These are phyloP conservation scores for Trichoderma atrobrunneum DNA, from an alignment of 2,329 filamentous ascomycete species.

Conservation along the genomic window DNA sequence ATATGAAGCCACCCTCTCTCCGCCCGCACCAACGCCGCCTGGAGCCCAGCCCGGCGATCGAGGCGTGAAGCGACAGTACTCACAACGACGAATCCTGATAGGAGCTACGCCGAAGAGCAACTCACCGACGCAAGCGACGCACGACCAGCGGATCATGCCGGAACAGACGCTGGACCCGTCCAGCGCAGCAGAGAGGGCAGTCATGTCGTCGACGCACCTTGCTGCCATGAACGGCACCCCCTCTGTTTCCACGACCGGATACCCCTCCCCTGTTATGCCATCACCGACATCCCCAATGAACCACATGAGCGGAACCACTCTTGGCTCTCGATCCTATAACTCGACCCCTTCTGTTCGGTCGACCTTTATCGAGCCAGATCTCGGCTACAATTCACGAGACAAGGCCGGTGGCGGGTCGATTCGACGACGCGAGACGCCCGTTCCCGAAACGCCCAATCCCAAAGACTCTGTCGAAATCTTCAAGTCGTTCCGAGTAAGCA, in stretches of 20 bases:
- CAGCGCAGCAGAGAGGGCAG: conserved; percentile 64
- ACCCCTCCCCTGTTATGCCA: conserved; percentile 64
- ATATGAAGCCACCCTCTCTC: conserved; percentile 52
- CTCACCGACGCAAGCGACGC: conserved; percentile 70
- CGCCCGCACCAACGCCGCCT: conserved; percentile 56
- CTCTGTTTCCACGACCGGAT: conserved; percentile 42
- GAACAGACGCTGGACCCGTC: conserved; percentile 67
- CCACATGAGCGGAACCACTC: conserved; percentile 52
- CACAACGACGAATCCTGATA: conserved; percentile 71
- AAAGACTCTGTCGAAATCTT: conserved; percentile 84
- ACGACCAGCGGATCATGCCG: conserved; percentile 59
- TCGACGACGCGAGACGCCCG: conserved; percentile 59
- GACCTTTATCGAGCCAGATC: conserved; percentile 54
- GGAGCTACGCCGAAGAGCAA: conserved; percentile 70
- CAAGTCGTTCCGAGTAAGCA: conserved; percentile 96
- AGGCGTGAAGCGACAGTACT: conserved; percentile 68
- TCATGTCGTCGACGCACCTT: conserved; percentile 66
- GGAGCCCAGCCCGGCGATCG: conserved; percentile 47
- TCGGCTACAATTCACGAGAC: conserved; percentile 32
- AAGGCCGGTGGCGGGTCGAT: conserved; percentile 24
- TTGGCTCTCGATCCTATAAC: conserved; percentile 61
- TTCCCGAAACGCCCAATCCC: conserved; percentile 57
- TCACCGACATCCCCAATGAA: conserved; percentile 67
- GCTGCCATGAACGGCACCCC: conserved; percentile 66
- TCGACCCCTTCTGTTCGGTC: conserved; percentile 53